These are phyloP conservation scores for Plasmodium knowlesi DNA, from an alignment of 169 alveolate species.

Conservation along the genomic window DNA sequence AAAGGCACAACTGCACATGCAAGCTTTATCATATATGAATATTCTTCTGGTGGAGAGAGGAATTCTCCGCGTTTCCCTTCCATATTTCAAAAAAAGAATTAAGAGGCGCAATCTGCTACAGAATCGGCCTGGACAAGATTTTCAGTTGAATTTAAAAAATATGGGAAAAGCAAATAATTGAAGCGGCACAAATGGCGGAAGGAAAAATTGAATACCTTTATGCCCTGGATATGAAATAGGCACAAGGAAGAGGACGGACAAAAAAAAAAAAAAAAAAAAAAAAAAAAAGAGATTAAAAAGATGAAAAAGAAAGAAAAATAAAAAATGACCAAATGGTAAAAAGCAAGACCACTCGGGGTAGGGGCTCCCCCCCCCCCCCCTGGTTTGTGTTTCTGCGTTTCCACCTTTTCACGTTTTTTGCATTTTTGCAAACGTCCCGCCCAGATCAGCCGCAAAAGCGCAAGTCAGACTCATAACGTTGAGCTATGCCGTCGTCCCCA, in stretches of 20 bases:
- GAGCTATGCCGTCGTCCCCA: slow-evolving; percentile 69
- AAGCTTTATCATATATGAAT: not conserved
- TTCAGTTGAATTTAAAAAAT: not conserved
- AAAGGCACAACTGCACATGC: not conserved
- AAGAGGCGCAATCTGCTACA: not conserved
- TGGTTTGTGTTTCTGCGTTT: too few relatives aligned
- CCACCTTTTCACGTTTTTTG: too few relatives aligned
- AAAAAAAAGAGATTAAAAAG: not conserved
- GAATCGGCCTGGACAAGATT: not conserved
- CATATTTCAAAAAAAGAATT: too few relatives aligned
- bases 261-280: not conserved
- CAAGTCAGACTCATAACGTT: slow-evolving; percentile 44
- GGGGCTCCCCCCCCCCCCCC: too few relatives aligned
- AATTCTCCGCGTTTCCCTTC: not conserved
- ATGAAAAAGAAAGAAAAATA: not conserved
- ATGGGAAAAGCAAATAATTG: not conserved
- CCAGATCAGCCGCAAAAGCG: not conserved
- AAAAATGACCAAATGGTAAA: not conserved
- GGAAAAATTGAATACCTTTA: not conserved
- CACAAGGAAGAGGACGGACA: not conserved
- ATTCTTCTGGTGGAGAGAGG: not conserved
- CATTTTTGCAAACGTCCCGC: too few relatives aligned
- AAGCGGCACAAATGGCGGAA: not conserved
- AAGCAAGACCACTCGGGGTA: not conserved
- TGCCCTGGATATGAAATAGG: not conserved